phyloP scores from a whole-genome alignment of 129 eudicot species.

The Glebionis coronaria region DNA sequence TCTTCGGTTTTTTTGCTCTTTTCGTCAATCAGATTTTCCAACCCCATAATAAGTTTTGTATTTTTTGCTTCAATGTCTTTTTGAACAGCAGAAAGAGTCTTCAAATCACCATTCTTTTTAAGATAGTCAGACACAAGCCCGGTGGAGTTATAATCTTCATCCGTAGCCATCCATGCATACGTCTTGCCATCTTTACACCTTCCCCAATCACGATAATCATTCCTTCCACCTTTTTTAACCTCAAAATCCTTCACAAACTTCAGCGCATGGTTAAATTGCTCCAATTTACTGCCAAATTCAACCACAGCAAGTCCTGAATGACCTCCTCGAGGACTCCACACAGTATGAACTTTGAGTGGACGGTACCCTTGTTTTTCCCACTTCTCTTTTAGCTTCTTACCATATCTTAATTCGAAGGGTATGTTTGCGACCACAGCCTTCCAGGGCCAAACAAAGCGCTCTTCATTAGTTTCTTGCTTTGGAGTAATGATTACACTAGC shows the following conservation, averaged over 20 bases:
- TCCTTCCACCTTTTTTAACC: constrained; percentile 44
- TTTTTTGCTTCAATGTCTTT: constrained; percentile 37
- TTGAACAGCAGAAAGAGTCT: constrained; percentile 55
- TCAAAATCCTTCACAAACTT: constrained; percentile 54
- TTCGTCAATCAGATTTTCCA: constrained; percentile 32
- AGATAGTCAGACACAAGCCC: constrained; percentile 51
- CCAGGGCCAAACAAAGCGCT: constrained; percentile 74
- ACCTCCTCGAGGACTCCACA: constrained; percentile 63
- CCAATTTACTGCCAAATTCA: constrained; percentile 53
- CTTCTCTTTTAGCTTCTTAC: constrained; percentile 47
- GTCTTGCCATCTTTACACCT: constrained; percentile 49
- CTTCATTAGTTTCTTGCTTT: constrained; percentile 26
- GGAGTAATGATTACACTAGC: neutral
- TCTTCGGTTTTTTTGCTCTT: constrained; percentile 49
- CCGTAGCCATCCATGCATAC: constrained; percentile 70
- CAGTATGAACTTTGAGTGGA: constrained; percentile 55
- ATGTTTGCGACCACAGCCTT: constrained; percentile 69
- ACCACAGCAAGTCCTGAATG: constrained; percentile 65
- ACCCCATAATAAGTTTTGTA: constrained; percentile 30
- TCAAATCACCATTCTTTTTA: constrained; percentile 53
- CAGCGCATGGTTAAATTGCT: constrained; percentile 45
- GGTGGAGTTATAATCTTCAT: constrained; percentile 39
- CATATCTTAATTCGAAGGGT: constrained; percentile 34
- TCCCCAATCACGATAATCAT: constrained; percentile 32
- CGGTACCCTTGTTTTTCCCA: constrained; percentile 54